Conservation (phyloP, 2,329 filamentous ascomycete genomes). For the Monosporascus sp. region DNA sequence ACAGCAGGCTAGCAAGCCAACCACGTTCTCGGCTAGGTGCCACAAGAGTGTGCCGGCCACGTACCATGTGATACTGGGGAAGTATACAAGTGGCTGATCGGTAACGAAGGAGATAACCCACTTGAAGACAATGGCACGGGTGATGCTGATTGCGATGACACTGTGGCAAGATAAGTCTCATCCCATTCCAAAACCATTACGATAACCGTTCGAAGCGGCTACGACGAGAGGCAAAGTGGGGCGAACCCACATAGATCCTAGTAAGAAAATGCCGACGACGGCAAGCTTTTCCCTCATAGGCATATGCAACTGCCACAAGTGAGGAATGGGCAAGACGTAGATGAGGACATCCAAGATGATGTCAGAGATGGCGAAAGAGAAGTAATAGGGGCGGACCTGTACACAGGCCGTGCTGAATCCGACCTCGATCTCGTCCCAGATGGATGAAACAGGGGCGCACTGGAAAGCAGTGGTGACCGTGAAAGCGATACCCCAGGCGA, state of each 20-base stretch:
- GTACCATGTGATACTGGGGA: conserved; percentile 14
- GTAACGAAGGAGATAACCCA: conserved; percentile 10
- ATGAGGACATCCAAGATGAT: conserved; percentile 12
- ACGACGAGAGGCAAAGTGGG: neutral
- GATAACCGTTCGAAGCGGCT: too few relatives aligned
- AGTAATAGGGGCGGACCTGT: conserved; percentile 6
- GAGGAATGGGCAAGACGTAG: conserved; percentile 11
- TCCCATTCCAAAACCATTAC: too few relatives aligned
- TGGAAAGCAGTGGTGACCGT: conserved; percentile 11
- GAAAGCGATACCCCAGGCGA: conserved; percentile 10
- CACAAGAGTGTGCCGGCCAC: conserved; percentile 10
- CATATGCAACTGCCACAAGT: conserved; percentile 7
- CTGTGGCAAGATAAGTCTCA: neutral
- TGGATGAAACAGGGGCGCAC: conserved; percentile 5
- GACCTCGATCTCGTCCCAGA: conserved; percentile 12
- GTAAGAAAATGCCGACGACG: conserved; percentile 10
- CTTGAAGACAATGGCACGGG: conserved; percentile 9
- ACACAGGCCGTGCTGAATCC: conserved; percentile 8
- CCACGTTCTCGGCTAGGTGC: conserved; percentile 14
- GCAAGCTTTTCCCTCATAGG: conserved; percentile 10
- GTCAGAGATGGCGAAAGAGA: conserved; percentile 10
- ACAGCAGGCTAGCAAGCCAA: conserved; percentile 10
- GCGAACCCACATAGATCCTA: conserved; percentile 11
- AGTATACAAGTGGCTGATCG: conserved; percentile 2
- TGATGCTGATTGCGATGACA: conserved; percentile 9